Percentiles rank a stretch among this genome's conserved stretches.
Conservation (phyloP, 768 basidiomycete species). For the Panus rudis region DNA sequence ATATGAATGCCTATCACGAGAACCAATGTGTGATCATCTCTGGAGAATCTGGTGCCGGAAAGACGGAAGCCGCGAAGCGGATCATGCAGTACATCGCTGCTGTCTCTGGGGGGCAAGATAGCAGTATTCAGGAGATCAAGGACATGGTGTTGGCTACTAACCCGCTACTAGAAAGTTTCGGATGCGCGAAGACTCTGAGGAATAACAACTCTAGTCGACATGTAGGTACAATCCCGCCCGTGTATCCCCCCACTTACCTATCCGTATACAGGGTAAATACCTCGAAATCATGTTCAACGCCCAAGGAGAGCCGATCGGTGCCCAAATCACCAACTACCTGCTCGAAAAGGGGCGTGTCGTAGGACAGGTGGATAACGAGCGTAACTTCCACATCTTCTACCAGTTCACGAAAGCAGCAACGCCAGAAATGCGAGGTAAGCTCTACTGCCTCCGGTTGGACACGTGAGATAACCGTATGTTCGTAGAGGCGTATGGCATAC, state of each 20-base stretch:
- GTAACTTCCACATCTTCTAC: conserved; percentile 99
- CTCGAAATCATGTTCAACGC: conserved; percentile 98
- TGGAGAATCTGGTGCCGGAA: conserved; percentile 97
- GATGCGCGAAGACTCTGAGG: conserved; percentile 96
- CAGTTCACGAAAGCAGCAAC: conserved; percentile 97
- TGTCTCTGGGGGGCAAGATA: conserved; percentile 82
- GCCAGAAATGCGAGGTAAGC: conserved; percentile 77
- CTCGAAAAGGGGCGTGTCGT: conserved; percentile 96
- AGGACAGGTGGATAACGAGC: conserved; percentile 92
- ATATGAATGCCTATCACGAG: conserved; percentile 98
- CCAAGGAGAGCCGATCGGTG: conserved; percentile 89
- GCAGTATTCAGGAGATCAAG: conserved; percentile 94
- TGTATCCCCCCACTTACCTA: conserved; percentile 10
- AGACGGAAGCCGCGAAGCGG: conserved; percentile 97
- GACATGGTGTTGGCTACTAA: conserved; percentile 99
- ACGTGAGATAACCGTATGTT: conserved; percentile 1
- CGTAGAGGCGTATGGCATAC: conserved; percentile 86
- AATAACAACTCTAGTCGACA: conserved; percentile 99
- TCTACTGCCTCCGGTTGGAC: neutral
- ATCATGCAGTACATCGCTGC: conserved; percentile 99
- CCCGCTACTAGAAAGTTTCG: conserved; percentile 94
- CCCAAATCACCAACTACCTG: conserved; percentile 97
- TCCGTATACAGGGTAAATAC: conserved; percentile 77
- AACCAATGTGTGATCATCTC: conserved; percentile 99
- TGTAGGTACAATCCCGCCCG: conserved; percentile 44